Conservation (phyloP, 352 stramenopile species). For the Pythium aristosporum region DNA sequence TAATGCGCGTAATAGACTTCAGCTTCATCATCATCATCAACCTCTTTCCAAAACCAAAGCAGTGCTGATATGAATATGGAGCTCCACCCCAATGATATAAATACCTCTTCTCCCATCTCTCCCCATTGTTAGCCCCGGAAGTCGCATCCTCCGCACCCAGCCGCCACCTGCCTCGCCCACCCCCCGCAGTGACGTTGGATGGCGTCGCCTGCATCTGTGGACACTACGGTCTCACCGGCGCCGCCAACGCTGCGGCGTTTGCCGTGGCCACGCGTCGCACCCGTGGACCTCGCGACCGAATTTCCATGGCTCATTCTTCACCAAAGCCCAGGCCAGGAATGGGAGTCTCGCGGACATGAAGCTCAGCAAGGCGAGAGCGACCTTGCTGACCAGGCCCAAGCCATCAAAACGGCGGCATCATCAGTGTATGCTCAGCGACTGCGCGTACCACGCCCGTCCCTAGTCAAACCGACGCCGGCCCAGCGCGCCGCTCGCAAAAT, state of each 20-base stretch:
- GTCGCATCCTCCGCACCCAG: too few species aligned
- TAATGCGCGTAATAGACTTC: too few species aligned
- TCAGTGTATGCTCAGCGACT: constrained; percentile 46
- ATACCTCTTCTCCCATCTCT: too few species aligned
- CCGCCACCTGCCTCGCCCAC: too few species aligned
- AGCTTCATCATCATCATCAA: too few species aligned
- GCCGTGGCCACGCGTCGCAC: constrained; percentile 31
- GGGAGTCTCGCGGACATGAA: neutral
- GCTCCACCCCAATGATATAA: too few species aligned
- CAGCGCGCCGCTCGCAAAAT: constrained; percentile 57
- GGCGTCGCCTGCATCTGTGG: neutral
- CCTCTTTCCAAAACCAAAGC: too few species aligned
- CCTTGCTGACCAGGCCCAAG: neutral
- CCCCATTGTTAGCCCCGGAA: too few species aligned
- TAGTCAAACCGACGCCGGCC: constrained; percentile 34
- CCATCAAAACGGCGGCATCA: neutral
- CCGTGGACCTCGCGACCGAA: constrained; percentile 43
- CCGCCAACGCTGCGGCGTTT: constrained; percentile 30
- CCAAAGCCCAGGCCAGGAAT: constrained; percentile 12
- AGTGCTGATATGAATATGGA: too few species aligned
- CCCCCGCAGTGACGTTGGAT: constrained; percentile 15
- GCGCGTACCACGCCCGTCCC: constrained; percentile 20
- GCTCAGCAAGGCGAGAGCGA: neutral
- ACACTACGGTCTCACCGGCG: neutral
- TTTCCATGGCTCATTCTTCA: constrained; percentile 44